Evolutionary conservation across 2,329 filamentous ascomycete species (phyloP).

Genomic region (Rutstroemia sp.): DNA sequence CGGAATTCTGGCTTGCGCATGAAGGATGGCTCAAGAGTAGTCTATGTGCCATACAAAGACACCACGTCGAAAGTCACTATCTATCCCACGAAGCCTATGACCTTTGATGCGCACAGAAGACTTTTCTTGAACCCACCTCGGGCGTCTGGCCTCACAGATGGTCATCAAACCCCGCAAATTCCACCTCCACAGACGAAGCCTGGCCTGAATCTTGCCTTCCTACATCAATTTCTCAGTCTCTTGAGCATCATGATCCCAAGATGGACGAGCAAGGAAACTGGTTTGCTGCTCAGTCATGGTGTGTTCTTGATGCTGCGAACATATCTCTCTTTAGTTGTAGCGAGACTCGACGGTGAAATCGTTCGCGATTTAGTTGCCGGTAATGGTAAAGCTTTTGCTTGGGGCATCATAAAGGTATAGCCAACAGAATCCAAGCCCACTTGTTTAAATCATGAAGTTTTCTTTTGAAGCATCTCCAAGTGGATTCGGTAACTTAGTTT

Average conservation of each 20-base stretch:
- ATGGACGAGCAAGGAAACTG: conserved; percentile 93
- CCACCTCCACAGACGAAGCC: conserved; percentile 89
- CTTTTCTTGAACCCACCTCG: conserved; percentile 88
- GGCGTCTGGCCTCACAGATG: conserved; percentile 68
- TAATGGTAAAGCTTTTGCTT: conserved; percentile 79
- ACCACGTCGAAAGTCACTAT: conserved; percentile 88
- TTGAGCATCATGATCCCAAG: conserved; percentile 97
- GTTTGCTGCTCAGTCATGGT: conserved; percentile 79
- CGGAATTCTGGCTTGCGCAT: conserved; percentile 89
- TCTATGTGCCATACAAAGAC: conserved; percentile 89
- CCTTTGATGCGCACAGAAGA: conserved; percentile 91
- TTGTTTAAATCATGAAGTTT: background rate
- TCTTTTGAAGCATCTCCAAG: background rate
- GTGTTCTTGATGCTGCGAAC: conserved; percentile 86
- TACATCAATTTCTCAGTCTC: conserved; percentile 93
- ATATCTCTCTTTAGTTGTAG: conserved; percentile 89
- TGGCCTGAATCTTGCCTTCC: conserved; percentile 86
- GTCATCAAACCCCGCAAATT: conserved; percentile 52
- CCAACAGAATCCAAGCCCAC: background rate
- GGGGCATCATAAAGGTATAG: conserved; percentile 72
- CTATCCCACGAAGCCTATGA: conserved; percentile 80
- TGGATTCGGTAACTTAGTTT: conserved; percentile 5
- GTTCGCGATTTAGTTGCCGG: conserved; percentile 94
- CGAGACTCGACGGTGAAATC: conserved; percentile 89
- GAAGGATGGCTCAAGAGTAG: conserved; percentile 90